These are phyloP conservation scores for Plantago coronopus DNA, from an alignment of 305 asterid genomes.

Conservation along the genomic window DNA sequence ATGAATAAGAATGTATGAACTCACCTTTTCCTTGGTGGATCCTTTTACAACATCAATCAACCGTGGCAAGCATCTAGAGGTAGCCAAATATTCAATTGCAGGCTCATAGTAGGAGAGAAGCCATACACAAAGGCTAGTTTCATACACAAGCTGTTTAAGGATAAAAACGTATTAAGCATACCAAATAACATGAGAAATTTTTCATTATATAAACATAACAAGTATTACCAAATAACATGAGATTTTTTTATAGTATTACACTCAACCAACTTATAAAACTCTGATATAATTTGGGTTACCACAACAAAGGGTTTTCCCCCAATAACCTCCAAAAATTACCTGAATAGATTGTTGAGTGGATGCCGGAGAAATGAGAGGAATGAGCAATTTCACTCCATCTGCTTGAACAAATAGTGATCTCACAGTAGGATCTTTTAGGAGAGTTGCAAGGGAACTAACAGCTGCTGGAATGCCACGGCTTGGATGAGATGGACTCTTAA, in stretches of 20 bases:
- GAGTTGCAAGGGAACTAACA: constrained; percentile 70
- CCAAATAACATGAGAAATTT: not conserved
- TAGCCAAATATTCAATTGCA: constrained; percentile 74
- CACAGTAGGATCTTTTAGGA: constrained; percentile 73
- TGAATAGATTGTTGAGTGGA: constrained; percentile 92
- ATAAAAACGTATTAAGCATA: constrained; percentile 3
- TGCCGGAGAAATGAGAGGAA: constrained; percentile 83
- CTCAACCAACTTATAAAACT: constrained; percentile 14
- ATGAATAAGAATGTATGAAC: constrained; percentile 18
- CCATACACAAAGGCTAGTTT: constrained; percentile 90
- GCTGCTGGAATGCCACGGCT: constrained; percentile 73
- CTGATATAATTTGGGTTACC: not conserved
- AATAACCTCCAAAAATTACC: constrained; percentile 33
- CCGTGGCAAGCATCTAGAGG: constrained; percentile 64
- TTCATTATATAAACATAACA: not conserved
- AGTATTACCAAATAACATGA: not conserved
- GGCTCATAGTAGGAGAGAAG: constrained; percentile 88
- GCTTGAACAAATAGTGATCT: constrained; percentile 83
- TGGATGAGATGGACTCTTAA: constrained; percentile 84
- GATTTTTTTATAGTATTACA: constrained; percentile 2
- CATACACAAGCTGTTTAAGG: constrained; percentile 71
- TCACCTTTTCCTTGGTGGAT: constrained; percentile 87
- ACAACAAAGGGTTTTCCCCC: constrained; percentile 2
- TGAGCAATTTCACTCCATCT: constrained; percentile 82
- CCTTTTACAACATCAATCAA: constrained; percentile 79